Evolutionary conservation across 768 basidiomycete genomes (phyloP), one percentile per base, ranked within the genome.

Genomic region (Hypholoma sublateritium): DNA sequence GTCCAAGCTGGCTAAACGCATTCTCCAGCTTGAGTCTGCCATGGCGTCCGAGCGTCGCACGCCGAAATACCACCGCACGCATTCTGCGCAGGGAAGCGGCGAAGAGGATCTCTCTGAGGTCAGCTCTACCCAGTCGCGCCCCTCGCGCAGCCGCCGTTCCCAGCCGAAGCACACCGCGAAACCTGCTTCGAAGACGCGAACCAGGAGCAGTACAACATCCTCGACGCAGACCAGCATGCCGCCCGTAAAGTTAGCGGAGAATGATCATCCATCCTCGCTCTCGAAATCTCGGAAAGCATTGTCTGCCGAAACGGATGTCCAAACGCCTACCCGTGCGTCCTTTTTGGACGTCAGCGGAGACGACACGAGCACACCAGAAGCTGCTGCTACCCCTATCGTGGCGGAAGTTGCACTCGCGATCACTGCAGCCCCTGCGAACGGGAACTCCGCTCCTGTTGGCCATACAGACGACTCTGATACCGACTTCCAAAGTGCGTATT

Each of bases 401-500:
- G 41, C 52, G 13, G 51, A 59, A n/a, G 56, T 47, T 19, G 24
- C 50, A 17, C 49, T 57, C n/a, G 51, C 39, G 3, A 39, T 16
- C 24, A 16, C 6, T 43, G 37, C 34, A 17, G 21, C 16, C 36
- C 32, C 35, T 12, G 36, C 19, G 11, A 45, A n/a, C 54, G 58
- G 12, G 54, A 69, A 22, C n/a, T 42, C 57, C 0, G 65, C 67
- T 21, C 65, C 72, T 36, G 68, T 70, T 24, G 73, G 71, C 24
- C 72, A 80, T 32, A 83, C 87, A 7, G 89, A 91, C 57, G 89
- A 90, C 62, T 90, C 89, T 19, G 89, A 91, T 63, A 88, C 87
- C 24, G 91, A 93, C 65, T 93, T 93, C 69, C 90, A 92, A 72
- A 93, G 91, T 60, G 91, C 91, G 34, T 91, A 89, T 70, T 91